Conservation (phyloP, 176 grass and related monocot species). For the Triticum dicoccoides region DNA sequence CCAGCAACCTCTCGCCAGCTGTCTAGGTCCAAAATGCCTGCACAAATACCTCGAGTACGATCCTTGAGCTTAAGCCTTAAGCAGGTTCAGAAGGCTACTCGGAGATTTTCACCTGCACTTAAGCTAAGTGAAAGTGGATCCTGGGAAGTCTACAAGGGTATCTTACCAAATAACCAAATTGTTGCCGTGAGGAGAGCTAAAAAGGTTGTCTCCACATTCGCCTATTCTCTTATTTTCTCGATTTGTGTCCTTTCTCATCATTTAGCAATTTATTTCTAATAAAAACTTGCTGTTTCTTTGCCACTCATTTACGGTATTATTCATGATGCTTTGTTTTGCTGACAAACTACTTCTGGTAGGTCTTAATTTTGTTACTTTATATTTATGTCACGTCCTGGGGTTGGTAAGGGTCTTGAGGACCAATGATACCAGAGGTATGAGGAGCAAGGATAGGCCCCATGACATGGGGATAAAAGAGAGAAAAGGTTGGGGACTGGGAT, state of each 20-base stretch:
- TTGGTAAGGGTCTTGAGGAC: too few relatives aligned
- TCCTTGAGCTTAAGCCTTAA: slow-evolving; percentile 46
- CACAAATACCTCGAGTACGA: slow-evolving; percentile 36
- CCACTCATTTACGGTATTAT: neutral
- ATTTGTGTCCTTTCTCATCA: neutral
- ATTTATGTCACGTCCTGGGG: too few relatives aligned
- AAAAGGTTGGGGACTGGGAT: too few relatives aligned
- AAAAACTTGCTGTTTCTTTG: neutral
- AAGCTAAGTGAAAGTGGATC: slow-evolving; percentile 52
- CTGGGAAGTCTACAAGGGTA: slow-evolving; percentile 58
- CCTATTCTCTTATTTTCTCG: neutral
- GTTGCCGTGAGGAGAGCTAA: slow-evolving; percentile 60
- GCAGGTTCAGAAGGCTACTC: slow-evolving; percentile 62
- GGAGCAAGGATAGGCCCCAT: too few relatives aligned
- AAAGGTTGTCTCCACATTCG: slow-evolving; percentile 39
- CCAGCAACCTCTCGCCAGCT: slow-evolving; percentile 18
- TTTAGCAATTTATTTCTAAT: neutral
- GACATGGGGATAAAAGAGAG: too few relatives aligned
- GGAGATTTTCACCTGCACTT: slow-evolving; percentile 48
- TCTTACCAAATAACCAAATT: slow-evolving; percentile 51
- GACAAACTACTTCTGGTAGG: neutral
- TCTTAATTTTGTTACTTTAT: too few relatives aligned
- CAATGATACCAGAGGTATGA: too few relatives aligned
- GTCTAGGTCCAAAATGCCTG: slow-evolving; percentile 41
- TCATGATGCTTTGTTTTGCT: slow-evolving; percentile 20